Base-by-base conservation (phyloP, 2,329 filamentous ascomycete species). In the Penicillium rolfsii region DNA sequence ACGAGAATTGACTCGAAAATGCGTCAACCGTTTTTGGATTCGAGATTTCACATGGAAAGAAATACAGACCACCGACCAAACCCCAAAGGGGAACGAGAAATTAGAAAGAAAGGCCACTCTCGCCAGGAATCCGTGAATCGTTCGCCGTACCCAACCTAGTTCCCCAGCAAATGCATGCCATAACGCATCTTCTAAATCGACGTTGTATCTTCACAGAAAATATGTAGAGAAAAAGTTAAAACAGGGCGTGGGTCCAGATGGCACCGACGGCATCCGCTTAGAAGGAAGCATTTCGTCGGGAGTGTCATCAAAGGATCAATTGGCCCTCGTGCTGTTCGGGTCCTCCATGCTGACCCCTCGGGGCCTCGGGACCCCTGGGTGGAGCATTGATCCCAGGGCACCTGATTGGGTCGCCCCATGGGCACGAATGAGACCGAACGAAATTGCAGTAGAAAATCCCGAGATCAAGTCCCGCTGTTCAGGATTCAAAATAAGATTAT, bases 151-250 rank as follows among this genome's bases (percentile, higher is more conserved):
- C 67, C 65, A 65, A 65, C 61, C 67, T 67, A 56, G 52, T 53
- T 66, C 61, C 70, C 64, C 64, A 61, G 65, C 60, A 66, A 71
- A 71, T 65, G 67, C 64, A 72, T 71, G 69, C 70, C 70, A 61
- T 69, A 70, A 68, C 70, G 65, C 67, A 70, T 69, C 64, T 67
- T 74, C 68, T 73, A 73, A 72, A 61, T 67, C 61, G 67, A 65
- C 40, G 63, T 69, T 67, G 64, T 69, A 72, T 70, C 63, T 70
- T 60, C 67, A 68, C 41, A 61, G 65, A 65, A 66, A 63, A 45
- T 60, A 66, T 66, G 59, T 60, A 62, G 58, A 62, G 64, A 52
- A 63, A 64, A 30, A 22, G 19, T 22, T 22, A 22, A 22, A 22
- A 38, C 33, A 11, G 38, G 8, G 14, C 8, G n/a, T 28, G 6